Base-by-base conservation (phyloP, 2,329 filamentous ascomycete genomes). In the Fusarium humuli region DNA sequence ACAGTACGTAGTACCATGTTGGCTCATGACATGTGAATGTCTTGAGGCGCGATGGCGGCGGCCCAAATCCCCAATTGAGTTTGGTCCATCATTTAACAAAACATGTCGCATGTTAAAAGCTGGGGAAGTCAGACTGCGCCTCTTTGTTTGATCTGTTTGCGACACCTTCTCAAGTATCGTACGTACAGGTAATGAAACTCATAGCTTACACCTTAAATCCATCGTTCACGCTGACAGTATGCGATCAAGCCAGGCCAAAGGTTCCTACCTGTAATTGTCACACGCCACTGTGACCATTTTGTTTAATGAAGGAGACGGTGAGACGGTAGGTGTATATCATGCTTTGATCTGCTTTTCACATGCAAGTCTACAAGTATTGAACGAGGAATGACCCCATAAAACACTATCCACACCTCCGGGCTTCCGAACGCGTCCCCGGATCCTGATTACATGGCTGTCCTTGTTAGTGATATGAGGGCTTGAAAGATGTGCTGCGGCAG, bases 21-120 rank as follows among this genome's bases (percentile, higher is more conserved):
- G 20, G 37, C 65, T 61, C 30, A 25, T 70, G 69, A 57, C 69
- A 72, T 72, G 69, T 72, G 69, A 71, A 63, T 56, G 65, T n/a
- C 50, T 61, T 12, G 49, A 60, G 41, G 37, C 40, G 44, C 45
- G 50, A 59, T 47, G 56, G 63, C 61, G 57, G 54, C 72, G 70
- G 72, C 56, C 61, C 34, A 64, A 56, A 58, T 57, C 53, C 72
- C 72, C 29, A 69, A 60, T 72, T 65, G 48, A 70, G 72, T 60
- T 55, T 73, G 69, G 72, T 44, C n/a, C 27, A 22, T 47, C 29
- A 16, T 34, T 65, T 29, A 34, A 61, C 40, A 55, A 69, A 67
- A 61, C 56, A 50, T 57, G 65, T 54, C 44, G 54, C 40, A 34
- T 34, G 42, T 57, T 46, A 69, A 66, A 71, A 72, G 61, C 69